phyloP scores from a whole-genome alignment of 208 protist species.

The Naegleria lovaniensis region DNA sequence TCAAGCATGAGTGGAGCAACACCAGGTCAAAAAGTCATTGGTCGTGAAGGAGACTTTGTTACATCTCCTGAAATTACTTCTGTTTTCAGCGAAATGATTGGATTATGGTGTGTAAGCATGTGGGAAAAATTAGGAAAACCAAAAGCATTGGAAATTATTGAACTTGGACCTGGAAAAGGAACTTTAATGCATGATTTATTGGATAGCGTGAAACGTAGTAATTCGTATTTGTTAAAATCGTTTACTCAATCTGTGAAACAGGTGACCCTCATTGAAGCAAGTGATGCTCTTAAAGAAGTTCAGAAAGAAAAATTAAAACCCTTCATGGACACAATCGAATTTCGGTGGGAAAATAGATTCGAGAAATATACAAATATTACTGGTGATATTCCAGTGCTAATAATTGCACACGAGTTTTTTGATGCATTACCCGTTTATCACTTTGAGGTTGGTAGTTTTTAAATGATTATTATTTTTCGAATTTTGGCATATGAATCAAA shows the following conservation, averaged over 20 bases:
- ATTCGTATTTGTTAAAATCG: not conserved
- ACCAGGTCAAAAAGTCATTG: not conserved
- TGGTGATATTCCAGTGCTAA: not conserved
- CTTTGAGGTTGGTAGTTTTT: conserved; percentile 11
- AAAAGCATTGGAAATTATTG: conserved; percentile 18
- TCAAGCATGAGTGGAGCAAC: not conserved
- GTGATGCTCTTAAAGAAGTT: not conserved
- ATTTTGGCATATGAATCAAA: too few relatives aligned
- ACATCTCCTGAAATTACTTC: conserved; percentile 34
- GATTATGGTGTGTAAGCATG: not conserved
- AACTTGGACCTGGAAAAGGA: conserved; percentile 35
- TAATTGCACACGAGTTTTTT: conserved; percentile 36
- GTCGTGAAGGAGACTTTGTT: conserved; percentile 28
- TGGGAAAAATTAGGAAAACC: conserved; percentile 17
- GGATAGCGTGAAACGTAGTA: not conserved
- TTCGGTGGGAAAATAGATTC: not conserved
- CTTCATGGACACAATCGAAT: not conserved
- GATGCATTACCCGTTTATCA: conserved; percentile 33
- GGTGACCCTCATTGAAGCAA: not conserved
- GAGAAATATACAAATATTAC: not conserved
- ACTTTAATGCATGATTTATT: conserved; percentile 31
- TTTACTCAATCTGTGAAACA: not conserved
- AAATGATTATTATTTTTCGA: too few relatives aligned
- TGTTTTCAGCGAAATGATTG: conserved; percentile 31
- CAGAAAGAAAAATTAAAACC: conserved; percentile 6